Conservation (phyloP, 148 eudicot genomes). For the Nyssa sinensis region DNA sequence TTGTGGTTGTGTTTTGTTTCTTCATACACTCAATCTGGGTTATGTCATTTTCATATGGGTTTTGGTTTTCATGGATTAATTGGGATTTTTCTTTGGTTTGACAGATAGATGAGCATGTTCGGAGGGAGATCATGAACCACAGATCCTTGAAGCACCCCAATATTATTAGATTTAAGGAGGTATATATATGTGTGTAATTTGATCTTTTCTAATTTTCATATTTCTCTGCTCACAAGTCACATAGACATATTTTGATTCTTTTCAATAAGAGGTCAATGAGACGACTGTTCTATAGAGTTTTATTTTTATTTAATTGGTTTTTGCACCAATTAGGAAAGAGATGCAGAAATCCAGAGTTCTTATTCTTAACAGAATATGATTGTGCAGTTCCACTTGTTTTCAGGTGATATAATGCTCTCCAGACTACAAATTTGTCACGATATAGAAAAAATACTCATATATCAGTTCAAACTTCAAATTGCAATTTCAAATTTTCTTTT, state of each 20-base stretch:
- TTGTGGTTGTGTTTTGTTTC: not conserved
- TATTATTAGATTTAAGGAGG: conserved; percentile 74
- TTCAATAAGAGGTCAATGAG: not conserved
- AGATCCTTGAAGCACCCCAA: conserved; percentile 72
- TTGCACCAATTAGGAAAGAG: not conserved
- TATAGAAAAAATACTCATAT: not conserved
- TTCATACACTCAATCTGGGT: not conserved
- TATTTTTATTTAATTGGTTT: not conserved
- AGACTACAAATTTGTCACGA: too few relatives aligned
- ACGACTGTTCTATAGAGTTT: not conserved
- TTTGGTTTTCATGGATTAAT: too few relatives aligned
- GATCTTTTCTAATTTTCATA: not conserved
- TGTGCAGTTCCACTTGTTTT: too few relatives aligned
- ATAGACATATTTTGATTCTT: not conserved
- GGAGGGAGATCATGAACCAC: conserved; percentile 79
- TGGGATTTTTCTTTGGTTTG: too few relatives aligned
- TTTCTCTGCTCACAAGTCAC: too few relatives aligned
- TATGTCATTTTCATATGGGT: not conserved
- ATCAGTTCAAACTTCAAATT: not conserved
- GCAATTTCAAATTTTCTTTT: too few relatives aligned
- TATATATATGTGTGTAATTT: conserved; percentile 16
- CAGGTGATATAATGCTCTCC: not conserved
- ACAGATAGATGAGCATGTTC: conserved; percentile 82
- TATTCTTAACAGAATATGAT: too few relatives aligned
- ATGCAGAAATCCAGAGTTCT: too few relatives aligned